Evolutionary conservation across 2,329 filamentous ascomycete genomes (phyloP).

Genomic region (Metarhizium guizhouense): DNA sequence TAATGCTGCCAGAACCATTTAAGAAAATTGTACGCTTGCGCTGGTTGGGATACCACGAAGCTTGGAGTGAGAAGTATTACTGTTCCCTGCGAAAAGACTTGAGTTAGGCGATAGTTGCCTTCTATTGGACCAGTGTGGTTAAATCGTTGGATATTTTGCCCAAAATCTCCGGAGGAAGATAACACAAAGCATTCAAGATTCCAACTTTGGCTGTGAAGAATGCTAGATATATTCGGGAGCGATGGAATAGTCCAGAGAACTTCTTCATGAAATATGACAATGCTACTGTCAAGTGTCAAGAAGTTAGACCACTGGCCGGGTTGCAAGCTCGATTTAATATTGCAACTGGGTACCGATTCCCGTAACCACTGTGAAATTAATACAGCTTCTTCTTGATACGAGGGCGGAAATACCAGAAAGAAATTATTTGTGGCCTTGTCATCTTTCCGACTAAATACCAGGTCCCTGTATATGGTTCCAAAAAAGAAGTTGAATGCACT

Average conservation of each 20-base stretch:
- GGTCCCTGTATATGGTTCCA: slow-evolving; percentile 21
- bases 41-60: slow-evolving; percentile 30
- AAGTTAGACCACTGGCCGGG: slow-evolving; percentile 41
- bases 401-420: slow-evolving; percentile 40
- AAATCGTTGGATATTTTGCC: not conserved
- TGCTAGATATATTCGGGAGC: slow-evolving; percentile 26
- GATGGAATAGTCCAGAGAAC: slow-evolving; percentile 26
- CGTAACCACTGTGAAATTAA: slow-evolving; percentile 38
- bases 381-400: slow-evolving; percentile 22
- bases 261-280: slow-evolving; percentile 38
- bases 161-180: slow-evolving; percentile 1
- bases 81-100: slow-evolving; percentile 22
- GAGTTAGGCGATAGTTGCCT: slow-evolving; percentile 16
- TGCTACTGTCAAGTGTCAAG: slow-evolving; percentile 15
- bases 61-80: slow-evolving; percentile 32
- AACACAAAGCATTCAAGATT: slow-evolving; percentile 32
- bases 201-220: slow-evolving; percentile 21
- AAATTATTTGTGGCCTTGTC: slow-evolving; percentile 21
- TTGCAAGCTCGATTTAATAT: slow-evolving; percentile 30
- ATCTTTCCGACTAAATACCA: slow-evolving; percentile 12
- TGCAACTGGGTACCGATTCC: slow-evolving; percentile 27
- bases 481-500: slow-evolving; percentile 20
- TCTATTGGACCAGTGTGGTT: slow-evolving; percentile 1
- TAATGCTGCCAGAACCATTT: slow-evolving; percentile 24
- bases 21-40: slow-evolving; percentile 23